These are phyloP conservation scores for Kwoniella shivajii DNA, from an alignment of 1,284 basidiomycete species.

Conservation along the genomic window DNA sequence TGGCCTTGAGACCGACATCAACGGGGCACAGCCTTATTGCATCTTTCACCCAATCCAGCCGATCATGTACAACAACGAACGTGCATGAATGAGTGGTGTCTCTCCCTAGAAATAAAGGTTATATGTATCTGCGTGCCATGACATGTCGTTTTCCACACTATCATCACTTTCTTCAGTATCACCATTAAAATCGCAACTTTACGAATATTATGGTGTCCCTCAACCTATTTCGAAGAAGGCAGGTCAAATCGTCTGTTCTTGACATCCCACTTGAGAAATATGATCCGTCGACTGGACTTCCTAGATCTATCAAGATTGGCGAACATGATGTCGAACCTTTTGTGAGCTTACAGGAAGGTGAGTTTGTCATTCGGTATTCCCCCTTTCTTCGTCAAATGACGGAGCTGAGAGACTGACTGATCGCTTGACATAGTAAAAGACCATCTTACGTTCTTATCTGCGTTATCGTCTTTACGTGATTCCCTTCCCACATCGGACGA, in stretches of 20 bases:
- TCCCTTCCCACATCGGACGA: background rate
- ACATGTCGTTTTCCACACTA: background rate
- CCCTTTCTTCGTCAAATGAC: background rate
- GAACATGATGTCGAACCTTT: background rate
- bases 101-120: too few relatives aligned
- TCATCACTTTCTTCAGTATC: background rate
- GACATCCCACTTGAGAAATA: conserved; percentile 26
- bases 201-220: conserved; percentile 1
- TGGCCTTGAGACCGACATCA: too few relatives aligned
- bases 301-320: conserved; percentile 22
- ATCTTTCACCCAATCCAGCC: too few relatives aligned
- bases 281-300: conserved; percentile 24
- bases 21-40: too few relatives aligned
- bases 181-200: background rate
- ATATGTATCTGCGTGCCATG: too few relatives aligned
- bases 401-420: background rate
- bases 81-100: too few relatives aligned
- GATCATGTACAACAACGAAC: too few relatives aligned
- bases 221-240: background rate
- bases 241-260: conserved; percentile 19
- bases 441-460: conserved; percentile 28
- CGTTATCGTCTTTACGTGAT: conserved; percentile 15
- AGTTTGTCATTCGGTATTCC: background rate
- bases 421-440: conserved; percentile 16
- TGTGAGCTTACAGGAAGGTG: conserved; percentile 9